Conservation (phyloP, 805 yeast species). For the Candida chilensis region DNA sequence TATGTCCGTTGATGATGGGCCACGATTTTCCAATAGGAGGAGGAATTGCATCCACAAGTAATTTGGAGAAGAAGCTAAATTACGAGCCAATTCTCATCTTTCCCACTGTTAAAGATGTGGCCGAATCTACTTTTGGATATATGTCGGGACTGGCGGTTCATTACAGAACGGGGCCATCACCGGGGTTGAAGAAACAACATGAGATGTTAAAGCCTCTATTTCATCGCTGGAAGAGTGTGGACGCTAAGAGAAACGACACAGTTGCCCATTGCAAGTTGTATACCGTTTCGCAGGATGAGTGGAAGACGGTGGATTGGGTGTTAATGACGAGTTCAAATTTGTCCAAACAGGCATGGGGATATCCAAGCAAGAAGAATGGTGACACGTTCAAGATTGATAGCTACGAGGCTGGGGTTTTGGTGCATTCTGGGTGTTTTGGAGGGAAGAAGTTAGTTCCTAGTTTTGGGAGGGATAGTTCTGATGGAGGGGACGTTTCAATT, state of each 20-base stretch:
- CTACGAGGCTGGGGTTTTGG: constrained; percentile 48
- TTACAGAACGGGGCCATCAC: constrained; percentile 18
- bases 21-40: constrained; percentile 8
- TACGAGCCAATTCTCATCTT: constrained; percentile 27
- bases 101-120: constrained; percentile 33
- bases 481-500: constrained; percentile 18
- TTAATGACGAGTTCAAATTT: constrained; percentile 68
- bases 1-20: constrained; percentile 34
- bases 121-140: constrained; percentile 31
- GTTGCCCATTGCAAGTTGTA: constrained; percentile 69
- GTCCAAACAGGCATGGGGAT: constrained; percentile 80
- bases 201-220: constrained; percentile 30
- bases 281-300: constrained; percentile 41
- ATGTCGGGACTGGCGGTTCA: constrained; percentile 42
- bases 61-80: constrained; percentile 14
- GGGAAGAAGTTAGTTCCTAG: constrained; percentile 28
- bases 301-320: constrained; percentile 53
- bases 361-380: constrained; percentile 13
- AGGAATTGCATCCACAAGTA: constrained; percentile 4
- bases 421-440: constrained; percentile 17
- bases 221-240: constrained; percentile 30
- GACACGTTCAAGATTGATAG: constrained; percentile 19
- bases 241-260: constrained; percentile 18
- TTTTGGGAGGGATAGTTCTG: constrained; percentile 23
- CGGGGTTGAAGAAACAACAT: constrained; percentile 19